Conservation (phyloP, 345 rosid genomes). For the Erucastrum elatum region DNA sequence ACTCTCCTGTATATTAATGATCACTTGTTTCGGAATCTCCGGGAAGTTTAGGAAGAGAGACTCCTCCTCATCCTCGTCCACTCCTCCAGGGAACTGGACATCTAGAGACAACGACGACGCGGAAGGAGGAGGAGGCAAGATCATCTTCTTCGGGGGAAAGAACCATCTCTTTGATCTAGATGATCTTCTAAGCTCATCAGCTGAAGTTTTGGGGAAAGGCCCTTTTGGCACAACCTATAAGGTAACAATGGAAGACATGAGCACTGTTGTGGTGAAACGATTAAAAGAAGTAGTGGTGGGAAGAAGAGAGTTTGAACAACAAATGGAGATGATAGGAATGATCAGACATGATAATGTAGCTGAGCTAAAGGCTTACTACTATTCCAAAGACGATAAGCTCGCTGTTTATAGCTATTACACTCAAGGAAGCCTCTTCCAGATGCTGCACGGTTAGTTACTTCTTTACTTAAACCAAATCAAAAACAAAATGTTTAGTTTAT, state of each 20-base stretch:
- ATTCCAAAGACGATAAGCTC: constrained; percentile 86
- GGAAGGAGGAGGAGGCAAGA: constrained; percentile 54
- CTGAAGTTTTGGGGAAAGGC: constrained; percentile 84
- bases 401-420: constrained; percentile 75
- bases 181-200: constrained; percentile 90
- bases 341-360: constrained; percentile 77
- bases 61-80: constrained; percentile 50
- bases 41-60: constrained; percentile 57
- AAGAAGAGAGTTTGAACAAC: constrained; percentile 89
- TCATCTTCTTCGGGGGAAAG: constrained; percentile 80
- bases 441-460: constrained; percentile 66
- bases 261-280: constrained; percentile 81
- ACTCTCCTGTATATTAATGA: constrained; percentile 46
- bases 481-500: background rate
- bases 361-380: constrained; percentile 86
- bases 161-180: constrained; percentile 81
- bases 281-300: constrained; percentile 79
- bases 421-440: constrained; percentile 67
- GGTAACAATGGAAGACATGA: constrained; percentile 49
- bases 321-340: constrained; percentile 80
- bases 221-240: constrained; percentile 80
- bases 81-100: constrained; percentile 53
- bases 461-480: background rate
- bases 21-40: constrained; percentile 39
- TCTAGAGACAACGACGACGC: constrained; percentile 54